phyloP scores from a whole-genome alignment of 495 filamentous ascomycete species.

The Neurospora pannonica region DNA sequence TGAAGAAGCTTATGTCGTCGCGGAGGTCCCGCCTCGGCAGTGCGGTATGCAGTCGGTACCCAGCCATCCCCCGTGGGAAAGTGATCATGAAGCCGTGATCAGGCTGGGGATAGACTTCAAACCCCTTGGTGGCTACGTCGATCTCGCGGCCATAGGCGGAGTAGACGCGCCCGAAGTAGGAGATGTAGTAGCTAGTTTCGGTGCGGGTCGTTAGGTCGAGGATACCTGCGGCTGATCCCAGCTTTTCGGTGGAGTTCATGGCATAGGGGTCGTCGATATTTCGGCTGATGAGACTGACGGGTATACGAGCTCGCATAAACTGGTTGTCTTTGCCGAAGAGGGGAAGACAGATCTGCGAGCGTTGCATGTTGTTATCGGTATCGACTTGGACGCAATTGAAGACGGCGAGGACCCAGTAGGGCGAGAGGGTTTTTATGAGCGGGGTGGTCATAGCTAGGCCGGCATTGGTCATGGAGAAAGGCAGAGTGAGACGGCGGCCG shows the following conservation, averaged over 20 bases:
- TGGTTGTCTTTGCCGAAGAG: slow-evolving; percentile 17
- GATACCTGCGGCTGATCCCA: slow-evolving; percentile 3
- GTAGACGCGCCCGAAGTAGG: slow-evolving; percentile 17
- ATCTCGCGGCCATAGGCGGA: slow-evolving; percentile 15
- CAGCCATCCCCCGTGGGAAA: slow-evolving; percentile 14
- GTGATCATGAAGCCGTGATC: slow-evolving; percentile 14
- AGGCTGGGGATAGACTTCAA: slow-evolving; percentile 2
- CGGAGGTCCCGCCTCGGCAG: slow-evolving; percentile 5
- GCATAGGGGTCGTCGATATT: not conserved
- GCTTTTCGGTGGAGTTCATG: not conserved
- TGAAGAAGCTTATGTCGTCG: slow-evolving; percentile 14
- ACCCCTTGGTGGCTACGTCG: slow-evolving; percentile 16
- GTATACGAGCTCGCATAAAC: slow-evolving; percentile 16
- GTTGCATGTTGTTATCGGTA: not conserved
- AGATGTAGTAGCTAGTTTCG: slow-evolving; percentile 12
- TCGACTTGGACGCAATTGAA: slow-evolving; percentile 19
- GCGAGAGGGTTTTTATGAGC: slow-evolving; percentile 16
- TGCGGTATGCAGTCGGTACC: slow-evolving; percentile 3
- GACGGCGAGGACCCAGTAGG: slow-evolving; percentile 19
- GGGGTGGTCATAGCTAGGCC: slow-evolving; percentile 16
- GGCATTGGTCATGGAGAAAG: slow-evolving; percentile 19
- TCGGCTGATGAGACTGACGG: slow-evolving; percentile 11
- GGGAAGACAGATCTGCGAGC: slow-evolving; percentile 12
- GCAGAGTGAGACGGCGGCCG: slow-evolving; percentile 7
- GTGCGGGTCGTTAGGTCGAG: slow-evolving; percentile 8